These are phyloP conservation scores for Noccaea bulbosa DNA, from an alignment of 345 rosid species.

Conservation along the genomic window DNA sequence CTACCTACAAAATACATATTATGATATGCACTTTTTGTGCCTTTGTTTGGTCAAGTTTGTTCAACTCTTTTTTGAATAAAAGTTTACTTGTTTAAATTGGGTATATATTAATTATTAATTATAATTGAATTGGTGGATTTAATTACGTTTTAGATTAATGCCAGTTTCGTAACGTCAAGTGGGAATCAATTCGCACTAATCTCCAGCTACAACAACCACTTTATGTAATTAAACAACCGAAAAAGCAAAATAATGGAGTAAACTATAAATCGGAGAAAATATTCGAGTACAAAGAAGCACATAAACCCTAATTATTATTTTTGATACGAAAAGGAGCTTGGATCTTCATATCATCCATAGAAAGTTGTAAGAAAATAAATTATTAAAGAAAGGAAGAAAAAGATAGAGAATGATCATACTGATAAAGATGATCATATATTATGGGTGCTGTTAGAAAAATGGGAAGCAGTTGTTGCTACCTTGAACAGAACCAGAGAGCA, in stretches of 20 bases:
- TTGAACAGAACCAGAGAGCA: constrained; percentile 64
- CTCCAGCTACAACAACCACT: constrained; percentile 1
- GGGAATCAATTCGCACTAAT: constrained; percentile 10
- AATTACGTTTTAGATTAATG: not conserved
- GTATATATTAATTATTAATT: not conserved
- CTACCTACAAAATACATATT: constrained; percentile 24
- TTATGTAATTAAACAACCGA: constrained; percentile 16
- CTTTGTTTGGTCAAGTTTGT: constrained; percentile 39
- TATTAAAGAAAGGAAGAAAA: constrained; percentile 17
- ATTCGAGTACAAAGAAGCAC: constrained; percentile 10
- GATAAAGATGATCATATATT: constrained; percentile 18
- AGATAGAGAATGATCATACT: constrained; percentile 29
- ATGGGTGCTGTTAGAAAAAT: constrained; percentile 33
- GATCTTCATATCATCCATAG: not conserved
- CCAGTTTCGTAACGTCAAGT: constrained; percentile 32
- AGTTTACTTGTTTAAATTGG: not conserved
- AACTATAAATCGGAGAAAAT: not conserved
- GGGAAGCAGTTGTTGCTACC: constrained; percentile 40
- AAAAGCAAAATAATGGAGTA: not conserved
- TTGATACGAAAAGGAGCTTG: constrained; percentile 17
- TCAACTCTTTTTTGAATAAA: constrained; percentile 39
- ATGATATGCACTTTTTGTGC: constrained; percentile 37
- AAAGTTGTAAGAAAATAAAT: constrained; percentile 13
- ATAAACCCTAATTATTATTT: constrained; percentile 25
- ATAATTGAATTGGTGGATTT: not conserved